These are phyloP conservation scores for Coniochaeta sp. DNA, from an alignment of 2,329 filamentous ascomycete genomes.

Conservation along the genomic window DNA sequence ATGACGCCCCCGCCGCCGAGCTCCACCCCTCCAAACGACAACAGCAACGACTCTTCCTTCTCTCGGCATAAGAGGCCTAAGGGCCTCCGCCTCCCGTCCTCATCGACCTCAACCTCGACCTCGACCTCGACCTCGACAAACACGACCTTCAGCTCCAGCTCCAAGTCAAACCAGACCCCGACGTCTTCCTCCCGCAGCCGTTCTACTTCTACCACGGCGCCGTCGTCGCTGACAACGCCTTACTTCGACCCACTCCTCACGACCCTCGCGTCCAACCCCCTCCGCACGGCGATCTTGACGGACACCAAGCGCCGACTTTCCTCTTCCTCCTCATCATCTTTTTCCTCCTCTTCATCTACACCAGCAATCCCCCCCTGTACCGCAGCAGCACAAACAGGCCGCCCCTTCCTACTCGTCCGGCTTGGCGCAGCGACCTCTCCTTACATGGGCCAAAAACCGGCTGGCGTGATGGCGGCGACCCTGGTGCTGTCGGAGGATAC, in stretches of 20 bases:
- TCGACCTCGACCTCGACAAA: conserved; percentile 6
- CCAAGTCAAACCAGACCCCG: conserved; percentile 1
- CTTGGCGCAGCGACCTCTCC: conserved; percentile 6
- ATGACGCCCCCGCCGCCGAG: neutral
- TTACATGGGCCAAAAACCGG: no score
- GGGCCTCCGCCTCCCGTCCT: neutral
- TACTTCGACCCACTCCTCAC: neutral
- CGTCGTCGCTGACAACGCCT: conserved; percentile 20
- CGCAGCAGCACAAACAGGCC: conserved; percentile 13
- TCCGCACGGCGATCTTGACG: neutral
- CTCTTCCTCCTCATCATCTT: no score
- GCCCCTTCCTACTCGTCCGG: conserved; percentile 20
- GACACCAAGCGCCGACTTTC: neutral
- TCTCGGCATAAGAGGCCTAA: neutral
- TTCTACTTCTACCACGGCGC: conserved; percentile 13
- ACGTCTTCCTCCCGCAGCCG: conserved; percentile 14
- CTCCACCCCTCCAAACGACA: conserved; percentile 9
- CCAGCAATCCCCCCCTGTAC: neutral
- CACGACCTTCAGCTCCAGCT: conserved; percentile 1
- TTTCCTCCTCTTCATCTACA: no score
- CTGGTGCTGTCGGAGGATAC: no score
- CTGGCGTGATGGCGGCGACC: no score
- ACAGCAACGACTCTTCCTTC: neutral
- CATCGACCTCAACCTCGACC: conserved; percentile 3
- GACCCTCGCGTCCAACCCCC: neutral